Evolutionary conservation across 139 green algal species (phyloP), one percentile per base, ranked within the genome.

Genomic region (Gonium pectorale): DNA sequence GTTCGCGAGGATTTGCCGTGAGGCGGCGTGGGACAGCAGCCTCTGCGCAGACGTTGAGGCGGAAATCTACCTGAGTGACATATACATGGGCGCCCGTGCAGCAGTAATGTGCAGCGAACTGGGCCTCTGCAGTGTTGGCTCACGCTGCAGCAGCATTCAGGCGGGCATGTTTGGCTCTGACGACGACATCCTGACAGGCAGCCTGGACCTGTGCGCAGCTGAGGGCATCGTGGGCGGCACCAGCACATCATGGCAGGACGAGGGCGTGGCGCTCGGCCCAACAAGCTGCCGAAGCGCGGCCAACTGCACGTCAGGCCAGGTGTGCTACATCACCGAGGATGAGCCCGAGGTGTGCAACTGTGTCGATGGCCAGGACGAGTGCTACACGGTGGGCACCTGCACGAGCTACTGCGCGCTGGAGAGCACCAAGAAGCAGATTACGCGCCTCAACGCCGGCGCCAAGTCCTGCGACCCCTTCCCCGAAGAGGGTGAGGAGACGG

Each of bases 211-310:
- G 38, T 81, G 73, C 40, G 8, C 73, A 8, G 54, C 40, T 1
- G 52, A 81, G 73, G 73, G 73, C 46, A 38, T 81, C 19, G 3
- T 15, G 27, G 52, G 52, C n/a, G 73, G 73, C 54, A 26, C n/a
- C n/a, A n/a, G n/a, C n/a, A n/a, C n/a, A n/a, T n/a, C n/a, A n/a
- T n/a, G n/a, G n/a, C n/a, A n/a, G n/a, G n/a, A n/a, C n/a, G n/a
- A 5, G 0, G 6, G 40, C 35, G 52, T 64, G 13, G 24, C 35
- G 7, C 22, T 51, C 46, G 5, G 24, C 31, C 9, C 64, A 3
- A 19, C n/a, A 24, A 31, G 4, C 38, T 81, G 73, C 73, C 73
- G 54, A 26, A 22, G 17, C 31, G 13, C 5, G 27, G 5, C 37
- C 26, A 38, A 81, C 59, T 81, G 73, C 52, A 24, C 5, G 31